phyloP scores from a whole-genome alignment of 495 filamentous ascomycete genomes.

The Tuber brumale region DNA sequence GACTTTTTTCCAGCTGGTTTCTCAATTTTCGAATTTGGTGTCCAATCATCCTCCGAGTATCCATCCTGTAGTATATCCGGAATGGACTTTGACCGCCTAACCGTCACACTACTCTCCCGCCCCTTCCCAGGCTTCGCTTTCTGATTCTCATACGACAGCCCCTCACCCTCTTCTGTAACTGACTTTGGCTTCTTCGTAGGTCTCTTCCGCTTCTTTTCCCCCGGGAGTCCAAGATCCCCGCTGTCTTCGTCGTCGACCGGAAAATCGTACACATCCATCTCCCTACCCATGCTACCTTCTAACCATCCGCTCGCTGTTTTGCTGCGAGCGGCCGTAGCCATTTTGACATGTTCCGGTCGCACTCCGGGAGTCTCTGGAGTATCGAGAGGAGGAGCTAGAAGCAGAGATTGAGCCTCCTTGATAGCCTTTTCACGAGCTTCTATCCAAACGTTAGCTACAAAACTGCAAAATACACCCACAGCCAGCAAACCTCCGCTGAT shows the following conservation, averaged over 20 bases:
- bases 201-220: constrained; percentile 27
- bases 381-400: constrained; percentile 19
- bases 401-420: constrained; percentile 32
- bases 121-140: background rate
- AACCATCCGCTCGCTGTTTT: constrained; percentile 22
- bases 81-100: constrained; percentile 11
- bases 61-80: constrained; percentile 21
- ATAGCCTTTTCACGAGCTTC: constrained; percentile 24
- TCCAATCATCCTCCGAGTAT: constrained; percentile 26
- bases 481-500: constrained; percentile 7
- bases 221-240: constrained; percentile 10
- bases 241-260: constrained; percentile 10
- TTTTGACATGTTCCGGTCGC: background rate
- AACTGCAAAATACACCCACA: background rate
- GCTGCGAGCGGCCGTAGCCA: constrained; percentile 13
- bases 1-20: constrained; percentile 21
- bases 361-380: constrained; percentile 6
- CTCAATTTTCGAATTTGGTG: constrained; percentile 5
- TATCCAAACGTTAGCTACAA: background rate
- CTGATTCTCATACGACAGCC: constrained; percentile 5
- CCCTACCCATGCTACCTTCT: constrained; percentile 1
- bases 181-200: constrained; percentile 10
- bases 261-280: constrained; percentile 25
- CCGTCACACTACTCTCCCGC: constrained; percentile 18
- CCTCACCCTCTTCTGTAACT: background rate